Percentiles rank a stretch among this genome's conserved stretches.
phyloP scores from a whole-genome alignment of 1,284 basidiomycete species.

The Irpex rosettiformis region DNA sequence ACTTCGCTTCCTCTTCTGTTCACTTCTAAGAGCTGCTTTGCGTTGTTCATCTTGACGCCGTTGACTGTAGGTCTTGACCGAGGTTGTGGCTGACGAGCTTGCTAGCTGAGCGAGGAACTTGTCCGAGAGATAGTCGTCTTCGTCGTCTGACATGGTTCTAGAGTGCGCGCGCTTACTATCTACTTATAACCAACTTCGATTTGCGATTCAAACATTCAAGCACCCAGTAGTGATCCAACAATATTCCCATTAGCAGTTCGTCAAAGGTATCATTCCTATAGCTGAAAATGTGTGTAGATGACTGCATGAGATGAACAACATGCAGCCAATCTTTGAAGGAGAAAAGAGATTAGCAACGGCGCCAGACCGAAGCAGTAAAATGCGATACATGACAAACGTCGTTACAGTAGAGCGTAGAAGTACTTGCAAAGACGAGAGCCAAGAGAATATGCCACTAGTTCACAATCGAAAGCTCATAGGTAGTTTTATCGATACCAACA shows the following conservation, averaged over 20 bases:
- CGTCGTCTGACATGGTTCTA: conserved; percentile 53
- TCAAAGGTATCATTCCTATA: conserved; percentile 18
- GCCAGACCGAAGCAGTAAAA: conserved; percentile 39
- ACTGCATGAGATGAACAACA: conserved; percentile 25
- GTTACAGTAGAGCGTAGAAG: conserved; percentile 5
- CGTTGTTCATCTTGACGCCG: conserved; percentile 61
- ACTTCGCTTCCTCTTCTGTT: conserved; percentile 59
- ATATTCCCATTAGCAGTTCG: conserved; percentile 7
- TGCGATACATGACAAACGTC: conserved; percentile 18
- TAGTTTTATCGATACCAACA: conserved; percentile 9
- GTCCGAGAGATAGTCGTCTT: conserved; percentile 83
- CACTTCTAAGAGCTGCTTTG: conserved; percentile 57
- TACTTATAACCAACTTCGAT: too few species aligned
- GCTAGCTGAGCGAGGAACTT: conserved; percentile 60
- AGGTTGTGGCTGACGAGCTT: conserved; percentile 26
- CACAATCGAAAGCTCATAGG: conserved; percentile 6
- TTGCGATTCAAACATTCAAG: conserved; percentile 8
- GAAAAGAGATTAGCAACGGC: conserved; percentile 35
- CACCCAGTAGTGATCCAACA: background rate
- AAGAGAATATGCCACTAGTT: conserved; percentile 21
- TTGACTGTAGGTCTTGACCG: conserved; percentile 61
- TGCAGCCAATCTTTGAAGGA: conserved; percentile 35
- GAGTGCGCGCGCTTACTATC: conserved; percentile 11
- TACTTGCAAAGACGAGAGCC: conserved; percentile 13
- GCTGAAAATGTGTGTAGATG: background rate